Percentiles rank a stretch among this genome's conserved stretches.
These are phyloP conservation scores for Oryza glaberrima DNA, from an alignment of 176 grass and related monocot genomes.

Conservation along the genomic window DNA sequence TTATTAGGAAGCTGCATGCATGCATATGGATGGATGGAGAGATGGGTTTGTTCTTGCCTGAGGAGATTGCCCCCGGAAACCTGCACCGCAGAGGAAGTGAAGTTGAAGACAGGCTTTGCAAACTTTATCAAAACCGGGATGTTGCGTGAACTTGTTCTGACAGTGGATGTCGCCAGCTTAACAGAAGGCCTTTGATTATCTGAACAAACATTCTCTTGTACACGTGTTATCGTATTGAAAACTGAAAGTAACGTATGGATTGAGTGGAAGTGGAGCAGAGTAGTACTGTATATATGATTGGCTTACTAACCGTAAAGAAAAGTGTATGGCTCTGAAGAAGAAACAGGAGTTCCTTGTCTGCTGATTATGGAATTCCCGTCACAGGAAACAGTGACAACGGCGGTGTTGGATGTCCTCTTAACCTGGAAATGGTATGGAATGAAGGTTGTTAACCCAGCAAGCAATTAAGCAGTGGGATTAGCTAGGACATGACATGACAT, in stretches of 20 bases:
- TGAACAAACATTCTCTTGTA: slow-evolving; percentile 17
- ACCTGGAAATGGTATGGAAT: slow-evolving; percentile 44
- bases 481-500: too few relatives aligned
- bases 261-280: too few relatives aligned
- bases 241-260: not conserved
- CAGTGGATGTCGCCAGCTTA: slow-evolving; percentile 62
- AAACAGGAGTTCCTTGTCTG: slow-evolving; percentile 81
- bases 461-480: too few relatives aligned
- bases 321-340: slow-evolving; percentile 57
- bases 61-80: slow-evolving; percentile 65
- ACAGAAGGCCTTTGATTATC: slow-evolving; percentile 76
- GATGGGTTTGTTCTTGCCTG: slow-evolving; percentile 52
- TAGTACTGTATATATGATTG: not conserved
- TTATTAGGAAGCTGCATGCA: not conserved
- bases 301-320: slow-evolving; percentile 82
- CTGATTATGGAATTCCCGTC: slow-evolving; percentile 73
- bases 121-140: slow-evolving; percentile 84
- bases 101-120: slow-evolving; percentile 87
- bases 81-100: slow-evolving; percentile 73
- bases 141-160: slow-evolving; percentile 63
- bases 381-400: slow-evolving; percentile 65
- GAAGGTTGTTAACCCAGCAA: too few relatives aligned
- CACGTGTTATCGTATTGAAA: not conserved
- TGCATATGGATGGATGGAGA: not conserved
- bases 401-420: slow-evolving; percentile 51